Percentiles rank a stretch among this genome's conserved stretches.
These are phyloP conservation scores for Tylopilus cervinicoccineus DNA, from an alignment of 768 basidiomycete species.

Conservation along the genomic window DNA sequence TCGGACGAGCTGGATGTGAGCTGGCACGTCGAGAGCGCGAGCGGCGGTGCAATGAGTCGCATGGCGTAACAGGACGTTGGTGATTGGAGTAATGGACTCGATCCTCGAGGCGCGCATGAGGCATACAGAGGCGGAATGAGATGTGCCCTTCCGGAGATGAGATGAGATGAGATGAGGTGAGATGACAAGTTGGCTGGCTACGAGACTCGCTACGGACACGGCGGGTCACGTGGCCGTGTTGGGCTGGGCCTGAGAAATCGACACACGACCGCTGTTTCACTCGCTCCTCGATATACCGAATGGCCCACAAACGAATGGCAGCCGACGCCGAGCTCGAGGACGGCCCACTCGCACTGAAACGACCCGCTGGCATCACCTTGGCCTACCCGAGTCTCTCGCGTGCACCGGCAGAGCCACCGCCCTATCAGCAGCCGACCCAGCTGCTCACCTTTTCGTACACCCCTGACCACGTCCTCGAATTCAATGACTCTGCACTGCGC, in stretches of 20 bases:
- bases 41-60: conserved; percentile 3
- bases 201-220: no score
- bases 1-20: background rate
- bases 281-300: conserved; percentile 5
- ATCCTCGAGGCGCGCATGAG: conserved; percentile 25
- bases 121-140: conserved; percentile 9
- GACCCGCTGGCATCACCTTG: conserved; percentile 4
- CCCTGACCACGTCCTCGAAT: conserved; percentile 51
- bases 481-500: conserved; percentile 64
- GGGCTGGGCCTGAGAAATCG: conserved; percentile 21
- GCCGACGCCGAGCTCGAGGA: conserved; percentile 14
- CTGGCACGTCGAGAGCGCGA: background rate
- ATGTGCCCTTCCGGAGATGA: background rate
- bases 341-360: conserved; percentile 1
- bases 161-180: no score
- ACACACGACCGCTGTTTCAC: conserved; percentile 11
- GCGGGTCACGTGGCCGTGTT: conserved; percentile 17
- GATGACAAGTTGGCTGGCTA: no score
- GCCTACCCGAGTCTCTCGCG: conserved; percentile 24
- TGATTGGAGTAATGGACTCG: conserved; percentile 14
- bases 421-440: conserved; percentile 69
- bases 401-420: conserved; percentile 24
- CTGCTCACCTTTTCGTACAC: conserved; percentile 73
- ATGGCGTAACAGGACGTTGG: conserved; percentile 14
- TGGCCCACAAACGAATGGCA: conserved; percentile 29